A percentile compares a stretch with the other conserved stretches of the same genome.
Conservation (phyloP, 805 yeast species). For the Metschnikowia koreensis region DNA sequence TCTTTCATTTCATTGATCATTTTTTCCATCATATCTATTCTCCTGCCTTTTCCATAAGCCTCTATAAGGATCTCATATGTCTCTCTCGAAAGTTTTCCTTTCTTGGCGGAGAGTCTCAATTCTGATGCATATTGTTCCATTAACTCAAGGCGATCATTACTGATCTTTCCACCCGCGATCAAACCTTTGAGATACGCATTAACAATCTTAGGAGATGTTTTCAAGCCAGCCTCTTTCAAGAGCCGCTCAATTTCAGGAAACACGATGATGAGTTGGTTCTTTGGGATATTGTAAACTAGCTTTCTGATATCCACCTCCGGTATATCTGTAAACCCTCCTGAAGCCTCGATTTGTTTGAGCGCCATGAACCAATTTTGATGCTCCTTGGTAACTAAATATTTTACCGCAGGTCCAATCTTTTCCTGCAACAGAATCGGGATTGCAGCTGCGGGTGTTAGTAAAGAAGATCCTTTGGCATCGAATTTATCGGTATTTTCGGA, state of each 20-base stretch:
- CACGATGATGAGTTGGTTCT: conserved; percentile 28
- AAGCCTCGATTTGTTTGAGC: conserved; percentile 32
- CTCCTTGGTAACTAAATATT: conserved; percentile 37
- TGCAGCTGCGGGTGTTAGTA: conserved; percentile 20
- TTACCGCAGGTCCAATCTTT: conserved; percentile 39
- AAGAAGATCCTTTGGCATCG: conserved; percentile 14
- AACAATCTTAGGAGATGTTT: conserved; percentile 30
- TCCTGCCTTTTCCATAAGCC: conserved; percentile 42
- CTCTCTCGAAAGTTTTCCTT: conserved; percentile 30
- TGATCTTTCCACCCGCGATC: conserved; percentile 22
- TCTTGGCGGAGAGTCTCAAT: conserved; percentile 21
- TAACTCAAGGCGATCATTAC: conserved; percentile 20
- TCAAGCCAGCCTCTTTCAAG: conserved; percentile 32
- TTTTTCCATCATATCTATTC: conserved; percentile 39
- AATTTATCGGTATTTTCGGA: background rate
- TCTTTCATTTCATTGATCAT: conserved; percentile 38
- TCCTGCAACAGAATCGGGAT: conserved; percentile 39
- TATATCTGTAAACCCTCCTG: conserved; percentile 38
- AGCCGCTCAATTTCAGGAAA: conserved; percentile 28
- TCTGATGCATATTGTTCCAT: conserved; percentile 35
- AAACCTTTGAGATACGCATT: conserved; percentile 39
- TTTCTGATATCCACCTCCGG: conserved; percentile 31
- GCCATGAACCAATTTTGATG: conserved; percentile 50
- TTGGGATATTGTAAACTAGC: conserved; percentile 44
- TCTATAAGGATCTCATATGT: conserved; percentile 46